Evolutionary conservation across 176 grass and related monocot genomes (phyloP).

Genomic region (Aegilops speltoides): DNA sequence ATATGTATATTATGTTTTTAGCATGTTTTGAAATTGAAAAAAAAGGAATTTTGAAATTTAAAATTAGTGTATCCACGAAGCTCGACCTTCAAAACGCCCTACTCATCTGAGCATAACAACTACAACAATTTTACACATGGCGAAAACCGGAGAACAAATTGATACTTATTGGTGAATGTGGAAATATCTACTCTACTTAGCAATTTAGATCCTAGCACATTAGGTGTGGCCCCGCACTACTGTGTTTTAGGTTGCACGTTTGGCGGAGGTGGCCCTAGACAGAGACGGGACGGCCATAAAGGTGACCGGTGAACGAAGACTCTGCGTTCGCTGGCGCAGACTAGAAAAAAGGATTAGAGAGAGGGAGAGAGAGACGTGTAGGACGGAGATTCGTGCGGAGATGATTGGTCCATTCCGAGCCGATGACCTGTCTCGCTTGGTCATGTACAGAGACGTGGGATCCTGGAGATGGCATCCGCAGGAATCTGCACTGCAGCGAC

Average conservation of each 20-base stretch:
- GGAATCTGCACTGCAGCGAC: not conserved
- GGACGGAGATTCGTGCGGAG: not conserved
- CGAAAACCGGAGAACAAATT: not conserved
- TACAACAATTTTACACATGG: not conserved
- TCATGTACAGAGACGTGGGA: not conserved
- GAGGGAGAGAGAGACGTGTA: constrained; percentile 5
- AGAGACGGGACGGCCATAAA: not conserved
- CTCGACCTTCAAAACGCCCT: too few species aligned
- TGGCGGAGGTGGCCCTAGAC: not conserved
- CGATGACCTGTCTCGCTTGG: constrained; percentile 17
- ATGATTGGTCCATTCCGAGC: not conserved
- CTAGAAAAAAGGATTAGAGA: not conserved
- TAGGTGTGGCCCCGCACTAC: not conserved
- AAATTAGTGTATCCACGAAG: too few species aligned
- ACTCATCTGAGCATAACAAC: too few species aligned
- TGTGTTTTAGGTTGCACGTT: constrained; percentile 6
- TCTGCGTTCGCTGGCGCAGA: not conserved
- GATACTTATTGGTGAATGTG: not conserved
- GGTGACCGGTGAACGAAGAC: not conserved
- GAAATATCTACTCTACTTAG: not conserved
- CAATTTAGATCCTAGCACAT: not conserved
- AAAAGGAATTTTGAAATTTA: too few species aligned
- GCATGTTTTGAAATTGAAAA: too few species aligned
- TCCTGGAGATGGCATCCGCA: not conserved
- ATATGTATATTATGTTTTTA: too few species aligned